These are phyloP conservation scores for Rhinocladiella mackenziei DNA, from an alignment of 2,329 filamentous ascomycete genomes.

Conservation along the genomic window DNA sequence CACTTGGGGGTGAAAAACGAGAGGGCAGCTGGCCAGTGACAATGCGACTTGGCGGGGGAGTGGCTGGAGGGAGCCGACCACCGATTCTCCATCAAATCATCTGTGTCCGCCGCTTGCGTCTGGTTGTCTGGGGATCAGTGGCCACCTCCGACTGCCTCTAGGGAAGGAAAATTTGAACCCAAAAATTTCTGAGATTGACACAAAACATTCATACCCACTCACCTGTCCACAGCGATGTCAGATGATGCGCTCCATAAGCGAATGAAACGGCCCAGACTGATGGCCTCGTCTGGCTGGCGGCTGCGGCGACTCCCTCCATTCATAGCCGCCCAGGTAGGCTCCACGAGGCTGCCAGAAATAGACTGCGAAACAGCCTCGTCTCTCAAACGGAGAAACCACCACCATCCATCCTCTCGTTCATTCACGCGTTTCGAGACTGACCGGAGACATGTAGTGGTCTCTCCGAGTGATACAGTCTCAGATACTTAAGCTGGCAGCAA, in stretches of 20 bases:
- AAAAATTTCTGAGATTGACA: too few relatives aligned
- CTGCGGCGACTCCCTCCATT: not conserved
- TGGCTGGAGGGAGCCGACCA: conserved; percentile 1
- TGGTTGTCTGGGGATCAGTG: not conserved
- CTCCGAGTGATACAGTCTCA: not conserved
- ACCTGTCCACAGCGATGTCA: conserved; percentile 11
- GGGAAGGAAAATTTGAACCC: not conserved
- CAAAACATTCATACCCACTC: too few relatives aligned
- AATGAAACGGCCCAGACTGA: conserved; percentile 11
- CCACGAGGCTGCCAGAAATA: conserved; percentile 11
- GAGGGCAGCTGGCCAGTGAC: not conserved
- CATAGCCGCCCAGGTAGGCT: conserved; percentile 22
- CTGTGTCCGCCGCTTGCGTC: not conserved
- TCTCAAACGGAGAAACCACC: conserved; percentile 8
- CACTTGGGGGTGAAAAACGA: too few relatives aligned
- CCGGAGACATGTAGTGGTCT: conserved; percentile 7
- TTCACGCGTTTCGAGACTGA: conserved; percentile 9
- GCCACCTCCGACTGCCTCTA: not conserved
- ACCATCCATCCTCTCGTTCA: conserved; percentile 11
- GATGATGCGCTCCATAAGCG: conserved; percentile 12
- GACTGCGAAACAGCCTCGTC: conserved; percentile 16
- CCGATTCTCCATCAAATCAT: not conserved
- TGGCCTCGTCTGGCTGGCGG: conserved; percentile 19
- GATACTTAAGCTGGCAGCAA: conserved; percentile 7
- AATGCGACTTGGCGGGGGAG: too few relatives aligned